Conservation (phyloP, 805 yeast genomes). For the Lipomyces japonicus region DNA sequence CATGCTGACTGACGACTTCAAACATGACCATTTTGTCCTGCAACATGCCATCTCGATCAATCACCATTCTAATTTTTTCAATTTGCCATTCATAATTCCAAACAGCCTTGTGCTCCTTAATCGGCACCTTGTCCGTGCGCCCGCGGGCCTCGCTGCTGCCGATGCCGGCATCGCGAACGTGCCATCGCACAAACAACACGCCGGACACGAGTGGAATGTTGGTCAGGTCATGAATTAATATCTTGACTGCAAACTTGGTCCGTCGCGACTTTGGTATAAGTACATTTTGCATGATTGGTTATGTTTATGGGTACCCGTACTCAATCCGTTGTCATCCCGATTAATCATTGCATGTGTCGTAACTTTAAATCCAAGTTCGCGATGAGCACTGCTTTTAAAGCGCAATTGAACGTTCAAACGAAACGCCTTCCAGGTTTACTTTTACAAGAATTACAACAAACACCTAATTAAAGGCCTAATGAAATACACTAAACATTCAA, state of each 20-base stretch:
- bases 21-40: slow-evolving; percentile 40
- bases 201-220: slow-evolving; percentile 82
- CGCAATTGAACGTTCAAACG: too few relatives aligned
- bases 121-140: slow-evolving; percentile 43
- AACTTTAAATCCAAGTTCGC: too few relatives aligned
- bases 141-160: slow-evolving; percentile 47
- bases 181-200: slow-evolving; percentile 60
- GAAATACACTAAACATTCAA: too few relatives aligned
- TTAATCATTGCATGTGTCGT: too few relatives aligned
- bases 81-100: slow-evolving; percentile 47
- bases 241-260: slow-evolving; percentile 60
- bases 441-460: neutral
- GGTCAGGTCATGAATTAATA: slow-evolving; percentile 64
- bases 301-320: too few relatives aligned
- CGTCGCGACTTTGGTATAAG: slow-evolving; percentile 29
- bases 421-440: neutral
- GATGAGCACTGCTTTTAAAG: too few relatives aligned
- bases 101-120: slow-evolving; percentile 51
- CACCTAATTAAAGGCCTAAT: too few relatives aligned
- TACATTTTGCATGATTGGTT: slow-evolving; percentile 16
- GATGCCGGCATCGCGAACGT: slow-evolving; percentile 49
- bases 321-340: too few relatives aligned
- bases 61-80: slow-evolving; percentile 42
- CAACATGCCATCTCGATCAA: slow-evolving; percentile 40
- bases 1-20: slow-evolving; percentile 46